Evolutionary conservation across 2,329 filamentous ascomycete genomes (phyloP), one percentile per base, ranked within the genome.

Genomic region (Cyphellophora attinorum): DNA sequence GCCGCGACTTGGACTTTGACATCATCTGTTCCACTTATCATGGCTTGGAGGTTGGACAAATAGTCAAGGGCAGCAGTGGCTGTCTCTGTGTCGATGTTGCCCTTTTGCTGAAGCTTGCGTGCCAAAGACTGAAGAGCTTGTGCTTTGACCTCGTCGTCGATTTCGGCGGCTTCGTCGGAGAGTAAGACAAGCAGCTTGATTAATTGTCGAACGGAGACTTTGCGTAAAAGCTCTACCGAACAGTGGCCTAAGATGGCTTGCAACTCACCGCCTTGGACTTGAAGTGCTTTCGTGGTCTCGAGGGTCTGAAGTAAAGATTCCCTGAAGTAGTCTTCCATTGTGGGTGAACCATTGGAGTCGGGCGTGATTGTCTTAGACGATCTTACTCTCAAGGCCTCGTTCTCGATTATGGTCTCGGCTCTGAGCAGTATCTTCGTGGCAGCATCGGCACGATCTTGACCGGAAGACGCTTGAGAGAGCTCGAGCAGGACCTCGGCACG

Each of bases 151-250:
- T 70, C 64, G 31, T 82, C 75, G 47, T 84, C 71, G 44, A 85
- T 79, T 5, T 82, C 76, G 31, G 80, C 75, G 28, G 46, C 41
- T 6, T 46, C 45, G 46, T 83, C 74, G 21, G 96, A 74, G 18
- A 98, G 68, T 17, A 77, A 75, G 53, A 93, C 84, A 27, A 93
- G 81, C 6, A 86, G 83, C 55, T 85, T 84, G 56, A 96, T 77
- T 57, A 96, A 91, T 59, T 95, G 85, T 34, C 77, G 71, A 3
- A 89, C 86, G 0, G 88, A 89, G 27, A 94, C 69, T 5, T 95
- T 72, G 43, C 84, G 81, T 33, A 98, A 70, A n/a, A 93, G 65
- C 42, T 81, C 81, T 12, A 82, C 77, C 31, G 96, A 68, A 1
- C 85, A 74, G 37, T 82, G 75, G 25, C 81, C 80, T 50, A 66